Conservation (phyloP, 768 basidiomycete species). For the Strobilomyces confusus region DNA sequence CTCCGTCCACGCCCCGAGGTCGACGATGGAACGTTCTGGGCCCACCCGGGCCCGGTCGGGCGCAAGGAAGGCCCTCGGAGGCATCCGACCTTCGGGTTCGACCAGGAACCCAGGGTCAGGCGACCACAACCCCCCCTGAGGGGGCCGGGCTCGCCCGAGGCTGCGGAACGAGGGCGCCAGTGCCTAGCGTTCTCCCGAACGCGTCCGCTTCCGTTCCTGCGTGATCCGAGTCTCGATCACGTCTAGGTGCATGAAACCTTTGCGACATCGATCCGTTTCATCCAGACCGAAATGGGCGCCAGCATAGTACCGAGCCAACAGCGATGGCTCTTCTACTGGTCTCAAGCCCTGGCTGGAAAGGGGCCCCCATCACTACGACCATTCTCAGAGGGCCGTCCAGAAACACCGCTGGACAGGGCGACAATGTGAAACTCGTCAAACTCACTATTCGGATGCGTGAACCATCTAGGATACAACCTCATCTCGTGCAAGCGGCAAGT, state of each 20-base stretch:
- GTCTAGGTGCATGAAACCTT: constrained; percentile 58
- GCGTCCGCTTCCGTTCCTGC: too few species aligned
- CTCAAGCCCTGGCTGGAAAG: constrained; percentile 52
- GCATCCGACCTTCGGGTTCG: too few species aligned
- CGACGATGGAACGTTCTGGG: too few species aligned
- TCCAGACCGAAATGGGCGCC: constrained; percentile 52
- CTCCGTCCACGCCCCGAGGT: too few species aligned
- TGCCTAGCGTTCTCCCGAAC: too few species aligned
- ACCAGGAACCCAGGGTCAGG: too few species aligned
- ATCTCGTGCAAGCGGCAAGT: constrained; percentile 56
- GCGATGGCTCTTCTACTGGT: constrained; percentile 79
- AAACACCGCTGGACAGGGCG: constrained; percentile 2
- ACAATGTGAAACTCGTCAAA: constrained; percentile 53
- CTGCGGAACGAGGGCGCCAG: too few species aligned
- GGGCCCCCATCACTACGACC: constrained; percentile 52
- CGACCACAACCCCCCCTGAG: too few species aligned
- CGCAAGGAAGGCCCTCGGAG: too few species aligned
- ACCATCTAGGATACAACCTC: constrained; percentile 45
- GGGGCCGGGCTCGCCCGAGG: too few species aligned
- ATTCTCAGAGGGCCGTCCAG: background rate
- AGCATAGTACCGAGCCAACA: constrained; percentile 81
- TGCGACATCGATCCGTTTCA: constrained; percentile 8
- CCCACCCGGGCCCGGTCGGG: too few species aligned
- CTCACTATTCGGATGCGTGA: constrained; percentile 61
- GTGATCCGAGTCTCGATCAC: constrained; percentile 64